Percentiles rank a stretch among this genome's conserved stretches.
Evolutionary conservation across 169 alveolate species (phyloP).

Genomic region (Plasmodium malariae): DNA sequence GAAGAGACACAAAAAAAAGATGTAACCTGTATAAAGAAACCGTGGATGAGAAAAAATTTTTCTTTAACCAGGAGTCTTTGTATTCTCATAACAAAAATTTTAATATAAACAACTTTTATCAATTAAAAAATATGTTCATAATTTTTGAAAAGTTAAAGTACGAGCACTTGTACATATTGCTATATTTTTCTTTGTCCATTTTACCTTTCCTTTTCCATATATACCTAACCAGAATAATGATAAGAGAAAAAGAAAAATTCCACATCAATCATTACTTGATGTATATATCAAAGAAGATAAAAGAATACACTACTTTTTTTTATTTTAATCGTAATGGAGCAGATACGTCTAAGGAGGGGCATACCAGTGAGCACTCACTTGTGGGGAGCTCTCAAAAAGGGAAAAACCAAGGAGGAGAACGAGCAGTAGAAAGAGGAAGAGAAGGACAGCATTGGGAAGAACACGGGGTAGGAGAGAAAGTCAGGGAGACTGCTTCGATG

Average conservation of each 20-base stretch:
- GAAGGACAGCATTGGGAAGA: too few species aligned
- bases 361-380: too few species aligned
- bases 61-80: neutral
- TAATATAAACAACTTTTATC: constrained; percentile 12
- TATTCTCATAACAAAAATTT: constrained; percentile 7
- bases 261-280: constrained; percentile 20
- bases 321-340: too few species aligned
- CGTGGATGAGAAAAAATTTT: neutral
- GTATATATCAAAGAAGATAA: constrained; percentile 20
- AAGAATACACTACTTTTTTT: too few species aligned
- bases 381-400: too few species aligned
- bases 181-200: constrained; percentile 55
- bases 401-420: too few species aligned
- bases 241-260: neutral
- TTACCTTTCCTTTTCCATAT: constrained; percentile 41
- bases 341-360: too few species aligned
- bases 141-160: constrained; percentile 25
- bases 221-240: constrained; percentile 22
- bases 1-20: neutral
- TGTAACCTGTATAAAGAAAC: neutral
- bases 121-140: constrained; percentile 30
- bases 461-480: too few species aligned
- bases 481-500: too few species aligned
- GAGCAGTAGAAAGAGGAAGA: too few species aligned
- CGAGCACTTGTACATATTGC: constrained; percentile 47